Evolutionary conservation across 805 yeast species (phyloP).

Genomic region (Saccharomyces mikatae): DNA sequence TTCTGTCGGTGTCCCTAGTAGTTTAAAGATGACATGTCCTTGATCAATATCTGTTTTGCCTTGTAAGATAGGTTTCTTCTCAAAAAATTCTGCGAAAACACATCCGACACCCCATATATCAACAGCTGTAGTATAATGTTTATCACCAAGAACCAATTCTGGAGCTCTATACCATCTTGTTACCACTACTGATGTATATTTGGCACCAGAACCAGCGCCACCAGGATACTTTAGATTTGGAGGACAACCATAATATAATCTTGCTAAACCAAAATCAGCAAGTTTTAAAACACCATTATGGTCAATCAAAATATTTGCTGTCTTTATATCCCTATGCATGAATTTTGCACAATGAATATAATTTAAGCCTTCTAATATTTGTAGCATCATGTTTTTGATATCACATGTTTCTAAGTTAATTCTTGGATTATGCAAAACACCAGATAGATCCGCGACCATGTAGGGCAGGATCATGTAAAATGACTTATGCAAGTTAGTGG

Average conservation of each 20-base stretch:
- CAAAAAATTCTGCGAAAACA: conserved; percentile 85
- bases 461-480: conserved; percentile 89
- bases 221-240: conserved; percentile 43
- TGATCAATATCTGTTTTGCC: conserved; percentile 87
- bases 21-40: conserved; percentile 67
- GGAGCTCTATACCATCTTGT: conserved; percentile 98
- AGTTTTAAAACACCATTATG: conserved; percentile 70
- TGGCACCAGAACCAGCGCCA: conserved; percentile 36
- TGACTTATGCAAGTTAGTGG: conserved; percentile 17
- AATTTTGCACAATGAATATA: conserved; percentile 54
- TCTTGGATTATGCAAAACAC: conserved; percentile 72
- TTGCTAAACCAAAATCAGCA: conserved; percentile 93
- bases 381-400: conserved; percentile 75
- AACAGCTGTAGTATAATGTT: conserved; percentile 83
- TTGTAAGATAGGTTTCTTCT: conserved; percentile 70
- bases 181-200: conserved; percentile 68
- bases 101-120: conserved; percentile 98
- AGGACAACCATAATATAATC: conserved; percentile 54
- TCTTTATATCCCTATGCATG: conserved; percentile 87
- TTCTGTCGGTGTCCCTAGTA: conserved; percentile 71
- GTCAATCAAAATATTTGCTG: conserved; percentile 87
- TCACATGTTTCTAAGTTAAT: conserved; percentile 54
- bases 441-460: conserved; percentile 87
- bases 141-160: conserved; percentile 78
- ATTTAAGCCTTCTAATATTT: conserved; percentile 70